These are phyloP conservation scores for Fusarium denticulatum DNA, from an alignment of 2,329 filamentous ascomycete genomes.

Conservation along the genomic window DNA sequence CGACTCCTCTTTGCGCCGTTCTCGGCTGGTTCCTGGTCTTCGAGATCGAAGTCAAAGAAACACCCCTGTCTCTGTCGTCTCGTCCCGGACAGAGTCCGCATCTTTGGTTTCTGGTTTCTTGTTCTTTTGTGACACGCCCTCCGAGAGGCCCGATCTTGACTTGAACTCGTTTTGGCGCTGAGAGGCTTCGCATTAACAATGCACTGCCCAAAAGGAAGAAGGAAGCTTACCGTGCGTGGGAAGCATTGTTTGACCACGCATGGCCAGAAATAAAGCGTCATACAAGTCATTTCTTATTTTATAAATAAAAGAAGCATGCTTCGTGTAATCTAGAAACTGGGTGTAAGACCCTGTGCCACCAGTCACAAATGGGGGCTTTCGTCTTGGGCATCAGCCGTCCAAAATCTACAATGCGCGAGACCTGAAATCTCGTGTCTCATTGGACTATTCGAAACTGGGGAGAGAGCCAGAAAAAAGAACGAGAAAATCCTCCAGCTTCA, in stretches of 20 bases:
- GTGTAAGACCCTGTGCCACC: neutral
- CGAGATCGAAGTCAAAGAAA: slow-evolving; percentile 22
- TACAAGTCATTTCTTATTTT: neutral
- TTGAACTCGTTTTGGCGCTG: neutral
- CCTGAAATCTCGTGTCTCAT: neutral
- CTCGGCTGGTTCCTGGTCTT: slow-evolving; percentile 36
- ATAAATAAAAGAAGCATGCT: neutral
- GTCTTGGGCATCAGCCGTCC: slow-evolving; percentile 18
- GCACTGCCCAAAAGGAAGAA: neutral
- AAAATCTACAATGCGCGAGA: slow-evolving; percentile 2
- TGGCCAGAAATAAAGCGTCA: slow-evolving; percentile 4
- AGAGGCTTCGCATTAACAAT: slow-evolving; percentile 10
- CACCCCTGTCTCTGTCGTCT: slow-evolving; percentile 7
- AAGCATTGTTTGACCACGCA: neutral
- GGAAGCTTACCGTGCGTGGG: slow-evolving; percentile 1
- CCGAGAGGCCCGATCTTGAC: neutral
- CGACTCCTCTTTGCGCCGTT: slow-evolving; percentile 31
- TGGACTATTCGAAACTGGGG: slow-evolving; percentile 17
- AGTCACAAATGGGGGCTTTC: slow-evolving; percentile 7
- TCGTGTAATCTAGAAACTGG: neutral
- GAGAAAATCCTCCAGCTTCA: neutral
- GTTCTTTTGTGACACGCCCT: slow-evolving; percentile 7
- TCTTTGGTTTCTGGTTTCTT: neutral
- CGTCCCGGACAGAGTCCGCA: slow-evolving; percentile 33
- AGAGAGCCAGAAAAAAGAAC: slow-evolving; percentile 8